phyloP scores from a whole-genome alignment of 2,329 filamentous ascomycete genomes.

The Paradendryphiella salina region DNA sequence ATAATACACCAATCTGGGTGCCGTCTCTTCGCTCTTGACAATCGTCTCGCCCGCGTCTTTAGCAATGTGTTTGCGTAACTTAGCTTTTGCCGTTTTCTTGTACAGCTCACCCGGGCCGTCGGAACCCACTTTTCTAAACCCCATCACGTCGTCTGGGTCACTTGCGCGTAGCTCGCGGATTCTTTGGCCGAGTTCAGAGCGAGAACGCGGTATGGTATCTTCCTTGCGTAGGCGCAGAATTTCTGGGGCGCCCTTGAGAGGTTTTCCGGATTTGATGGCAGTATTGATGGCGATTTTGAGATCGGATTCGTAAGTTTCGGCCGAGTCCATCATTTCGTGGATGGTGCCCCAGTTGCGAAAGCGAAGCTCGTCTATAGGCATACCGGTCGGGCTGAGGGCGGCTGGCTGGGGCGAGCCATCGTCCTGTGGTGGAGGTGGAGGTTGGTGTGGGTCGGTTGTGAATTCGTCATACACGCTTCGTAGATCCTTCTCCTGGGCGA shows the following conservation, averaged over 20 bases:
- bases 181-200: slow-evolving; percentile 2
- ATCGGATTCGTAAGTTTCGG: slow-evolving; percentile 30
- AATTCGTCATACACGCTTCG: slow-evolving; percentile 51
- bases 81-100: not conserved
- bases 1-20: slow-evolving; percentile 11
- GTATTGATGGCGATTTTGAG: slow-evolving; percentile 8
- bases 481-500: slow-evolving; percentile 36
- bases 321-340: slow-evolving; percentile 51
- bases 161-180: slow-evolving; percentile 10
- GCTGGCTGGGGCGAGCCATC: slow-evolving; percentile 9
- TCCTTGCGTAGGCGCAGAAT: slow-evolving; percentile 9
- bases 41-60: not conserved
- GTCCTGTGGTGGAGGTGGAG: slow-evolving; percentile 19
- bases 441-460: slow-evolving; percentile 48
- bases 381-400: slow-evolving; percentile 43
- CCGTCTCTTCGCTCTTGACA: not conserved
- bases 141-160: not conserved
- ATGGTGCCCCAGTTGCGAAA: slow-evolving; percentile 56
- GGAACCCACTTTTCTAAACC: slow-evolving; percentile 8
- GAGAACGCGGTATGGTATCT: not conserved
- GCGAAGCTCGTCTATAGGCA: slow-evolving; percentile 51
- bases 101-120: not conserved
- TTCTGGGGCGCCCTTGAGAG: slow-evolving; percentile 5
- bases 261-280: slow-evolving; percentile 17
- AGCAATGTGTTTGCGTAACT: slow-evolving; percentile 11